Base-by-base conservation (phyloP, 2,329 filamentous ascomycete species). In the Xylariaceae sp. region DNA sequence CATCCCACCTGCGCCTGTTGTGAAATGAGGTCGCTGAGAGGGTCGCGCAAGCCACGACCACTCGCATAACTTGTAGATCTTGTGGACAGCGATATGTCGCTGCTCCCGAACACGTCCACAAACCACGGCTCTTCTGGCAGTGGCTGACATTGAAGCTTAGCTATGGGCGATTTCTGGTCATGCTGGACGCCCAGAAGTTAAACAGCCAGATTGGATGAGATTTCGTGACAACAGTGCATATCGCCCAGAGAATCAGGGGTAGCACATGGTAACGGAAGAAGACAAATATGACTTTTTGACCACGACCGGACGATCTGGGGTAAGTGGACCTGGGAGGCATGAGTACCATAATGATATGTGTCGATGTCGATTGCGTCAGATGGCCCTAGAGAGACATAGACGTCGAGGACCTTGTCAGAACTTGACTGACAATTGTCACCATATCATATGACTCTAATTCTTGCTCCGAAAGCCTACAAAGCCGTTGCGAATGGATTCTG, bases 21-120 rank as follows among this genome's bases (percentile, higher is more conserved):
- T 39, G 36, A 39, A 17, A 17, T 13, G 36, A 39, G 45, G 34
- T 54, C 45, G 48, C 51, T 55, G 57, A 47, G 60, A 56, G 55
- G 60, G 61, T 61, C 60, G 61, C 59, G 65, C 63, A 66, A 64
- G 62, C 63, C 67, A 64, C 65, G 64, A 56, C 60, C 51, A 53
- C 64, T 62, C 62, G 66, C 65, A 64, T 63, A 56, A 65, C 66
- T 68, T 61, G 60, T 63, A 75, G 75, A 79, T 79, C 75, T 76
- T 75, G 76, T 79, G 69, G 63, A 66, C 78, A 72, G 72, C 77
- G 75, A 77, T 71, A 70, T 62, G 67, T 76, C 70, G 71, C 65
- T 66, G 66, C 55, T 60, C 52, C 54, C 16, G 17, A 42, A 45
- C 43, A n/a, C 46, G 42, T 31, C 48, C 31, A 36, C 45, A 48